A percentile compares a stretch with the other conserved stretches of the same genome.
phyloP scores from a whole-genome alignment of 1,139 yeast species.

The Sugiyamaella japonica region DNA sequence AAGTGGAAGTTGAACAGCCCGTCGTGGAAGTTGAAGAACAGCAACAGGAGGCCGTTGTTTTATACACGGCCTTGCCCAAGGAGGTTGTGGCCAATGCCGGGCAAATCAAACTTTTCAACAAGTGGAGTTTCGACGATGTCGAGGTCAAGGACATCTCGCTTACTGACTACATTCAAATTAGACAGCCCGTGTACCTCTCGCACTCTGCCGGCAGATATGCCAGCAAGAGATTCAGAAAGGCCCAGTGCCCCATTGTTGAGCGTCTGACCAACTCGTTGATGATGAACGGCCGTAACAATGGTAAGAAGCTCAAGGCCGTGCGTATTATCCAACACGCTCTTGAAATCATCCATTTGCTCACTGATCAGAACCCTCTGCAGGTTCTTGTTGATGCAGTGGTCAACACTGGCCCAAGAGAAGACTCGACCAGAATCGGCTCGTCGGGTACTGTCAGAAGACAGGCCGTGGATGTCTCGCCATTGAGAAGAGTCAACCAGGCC shows the following conservation, averaged over 20 bases:
- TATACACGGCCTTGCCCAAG: constrained; percentile 84
- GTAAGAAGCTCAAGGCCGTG: constrained; percentile 99
- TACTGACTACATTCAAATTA: constrained; percentile 97
- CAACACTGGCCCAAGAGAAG: constrained; percentile 99
- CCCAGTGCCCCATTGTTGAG: constrained; percentile 99
- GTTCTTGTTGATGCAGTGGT: constrained; percentile 98
- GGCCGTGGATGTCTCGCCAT: constrained; percentile 99
- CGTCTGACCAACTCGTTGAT: constrained; percentile 99
- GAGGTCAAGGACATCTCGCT: constrained; percentile 97
- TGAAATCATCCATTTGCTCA: constrained; percentile 95
- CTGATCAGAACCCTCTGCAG: constrained; percentile 99
- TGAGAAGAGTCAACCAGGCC: constrained; percentile 99
- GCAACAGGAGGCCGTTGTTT: constrained; percentile 31
- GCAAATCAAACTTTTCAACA: constrained; percentile 98
- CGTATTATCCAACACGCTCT: constrained; percentile 99
- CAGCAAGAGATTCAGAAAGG: constrained; percentile 99
- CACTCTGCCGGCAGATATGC: constrained; percentile 99
- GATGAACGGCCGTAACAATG: constrained; percentile 99
- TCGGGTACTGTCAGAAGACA: constrained; percentile 99
- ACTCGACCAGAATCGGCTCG: constrained; percentile 99
- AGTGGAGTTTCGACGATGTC: constrained; percentile 98
- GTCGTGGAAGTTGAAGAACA: constrained; percentile 27
- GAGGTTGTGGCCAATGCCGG: constrained; percentile 95
- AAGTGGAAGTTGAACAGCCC: constrained; percentile 31
- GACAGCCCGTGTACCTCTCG: constrained; percentile 95